Percentiles rank a stretch among this genome's conserved stretches.
Conservation (phyloP, 805 yeast species). For the Kodamaea neixiangensis region DNA sequence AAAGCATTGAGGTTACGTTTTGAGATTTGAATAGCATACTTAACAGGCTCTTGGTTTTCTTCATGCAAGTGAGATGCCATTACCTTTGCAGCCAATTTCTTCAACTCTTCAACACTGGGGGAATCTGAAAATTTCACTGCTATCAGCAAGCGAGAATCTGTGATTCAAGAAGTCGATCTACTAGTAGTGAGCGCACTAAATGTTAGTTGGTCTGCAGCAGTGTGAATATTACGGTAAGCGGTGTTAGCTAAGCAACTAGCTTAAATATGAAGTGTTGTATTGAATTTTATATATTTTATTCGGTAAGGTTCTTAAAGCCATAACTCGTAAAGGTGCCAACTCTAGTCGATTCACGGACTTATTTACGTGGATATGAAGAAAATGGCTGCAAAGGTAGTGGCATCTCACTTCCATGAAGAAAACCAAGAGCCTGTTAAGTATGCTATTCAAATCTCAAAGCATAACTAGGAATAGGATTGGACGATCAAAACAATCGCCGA, state of each 20-base stretch:
- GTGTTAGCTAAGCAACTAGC: too few species aligned
- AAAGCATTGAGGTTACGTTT: conserved; percentile 76
- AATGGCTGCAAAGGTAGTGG: conserved; percentile 59
- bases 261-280: too few species aligned
- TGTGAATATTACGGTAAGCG: too few species aligned
- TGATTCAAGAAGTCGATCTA: too few species aligned
- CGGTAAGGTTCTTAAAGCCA: too few species aligned
- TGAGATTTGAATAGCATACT: conserved; percentile 80
- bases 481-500: conserved; percentile 73
- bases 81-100: conserved; percentile 58
- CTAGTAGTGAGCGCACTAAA: too few species aligned
- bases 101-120: conserved; percentile 69
- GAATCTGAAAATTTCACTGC: conserved; percentile 79
- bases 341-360: too few species aligned
- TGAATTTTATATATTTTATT: too few species aligned
- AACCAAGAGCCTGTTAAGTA: conserved; percentile 50
- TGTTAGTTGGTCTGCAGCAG: too few species aligned
- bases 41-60: conserved; percentile 38
- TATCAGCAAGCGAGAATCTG: too few species aligned
- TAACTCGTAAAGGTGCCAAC: too few species aligned
- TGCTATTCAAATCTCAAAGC: conserved; percentile 76
- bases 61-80: conserved; percentile 68
- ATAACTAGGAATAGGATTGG: conserved; percentile 79
- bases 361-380: too few species aligned
- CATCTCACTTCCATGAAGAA: conserved; percentile 63